These are phyloP conservation scores for Melaleuca quinquenervia DNA, from an alignment of 345 rosid species.

Conservation along the genomic window DNA sequence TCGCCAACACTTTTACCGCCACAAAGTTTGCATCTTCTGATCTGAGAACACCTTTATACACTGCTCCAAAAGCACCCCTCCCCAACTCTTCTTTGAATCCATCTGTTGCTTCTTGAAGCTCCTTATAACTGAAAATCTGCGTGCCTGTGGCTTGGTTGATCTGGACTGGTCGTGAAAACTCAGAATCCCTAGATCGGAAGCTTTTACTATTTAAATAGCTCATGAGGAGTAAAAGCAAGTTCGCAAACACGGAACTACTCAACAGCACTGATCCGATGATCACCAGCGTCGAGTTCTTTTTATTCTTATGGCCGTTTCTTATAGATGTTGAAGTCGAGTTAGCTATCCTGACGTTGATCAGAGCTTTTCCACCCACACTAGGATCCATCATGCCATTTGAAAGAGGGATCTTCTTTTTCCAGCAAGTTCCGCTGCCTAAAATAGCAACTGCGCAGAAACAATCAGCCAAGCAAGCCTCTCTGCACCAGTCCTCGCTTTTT, in stretches of 20 bases:
- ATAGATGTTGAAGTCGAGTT: neutral
- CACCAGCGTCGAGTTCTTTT: neutral
- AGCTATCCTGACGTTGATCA: constrained; percentile 17
- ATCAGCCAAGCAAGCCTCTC: constrained; percentile 30
- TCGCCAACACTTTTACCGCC: constrained; percentile 14
- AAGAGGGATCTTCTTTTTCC: constrained; percentile 45
- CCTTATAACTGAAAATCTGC: neutral
- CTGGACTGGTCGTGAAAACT: neutral
- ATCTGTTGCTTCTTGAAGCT: neutral
- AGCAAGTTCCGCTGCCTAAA: constrained; percentile 9
- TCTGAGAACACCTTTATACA: constrained; percentile 4
- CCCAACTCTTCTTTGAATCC: constrained; percentile 2
- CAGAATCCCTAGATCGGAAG: neutral
- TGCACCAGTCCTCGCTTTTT: neutral
- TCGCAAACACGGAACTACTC: neutral
- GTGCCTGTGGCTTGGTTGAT: neutral
- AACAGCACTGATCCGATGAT: neutral
- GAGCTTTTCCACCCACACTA: constrained; percentile 5
- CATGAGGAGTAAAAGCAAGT: neutral
- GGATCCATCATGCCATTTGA: constrained; percentile 19
- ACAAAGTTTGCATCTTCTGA: neutral
- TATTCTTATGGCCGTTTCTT: neutral
- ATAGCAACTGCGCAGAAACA: constrained; percentile 43
- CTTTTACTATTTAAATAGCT: neutral
- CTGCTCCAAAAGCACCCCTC: constrained; percentile 15